Percentiles rank a stretch among this genome's conserved stretches.
Conservation (phyloP, 148 eudicot species). For the Diospyros kaki region DNA sequence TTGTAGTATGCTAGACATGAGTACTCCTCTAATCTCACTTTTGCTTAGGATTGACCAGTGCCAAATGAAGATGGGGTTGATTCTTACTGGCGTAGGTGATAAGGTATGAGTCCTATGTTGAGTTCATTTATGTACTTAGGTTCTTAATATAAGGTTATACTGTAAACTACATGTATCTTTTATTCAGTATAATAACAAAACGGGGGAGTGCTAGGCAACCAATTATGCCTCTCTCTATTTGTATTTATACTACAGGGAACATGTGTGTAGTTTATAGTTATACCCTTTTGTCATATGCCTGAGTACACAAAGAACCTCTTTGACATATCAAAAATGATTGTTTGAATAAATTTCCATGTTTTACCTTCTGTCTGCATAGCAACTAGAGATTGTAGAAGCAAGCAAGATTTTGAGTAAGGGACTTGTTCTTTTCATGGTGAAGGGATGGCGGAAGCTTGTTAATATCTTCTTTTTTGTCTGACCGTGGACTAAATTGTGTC, state of each 20-base stretch:
- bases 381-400: not conserved
- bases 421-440: not conserved
- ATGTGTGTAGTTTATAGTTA: too few species aligned
- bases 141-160: too few species aligned
- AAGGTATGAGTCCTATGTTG: conserved; percentile 43
- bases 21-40: conserved; percentile 17
- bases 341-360: not conserved
- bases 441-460: not conserved
- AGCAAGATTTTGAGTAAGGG: not conserved
- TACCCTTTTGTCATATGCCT: too few species aligned
- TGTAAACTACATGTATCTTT: too few species aligned
- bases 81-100: conserved; percentile 81
- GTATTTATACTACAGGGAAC: too few species aligned
- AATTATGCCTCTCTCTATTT: not conserved
- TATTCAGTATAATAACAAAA: too few species aligned
- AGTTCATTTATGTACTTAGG: too few species aligned
- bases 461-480: not conserved
- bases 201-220: too few species aligned
- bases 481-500: not conserved
- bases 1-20: not conserved
- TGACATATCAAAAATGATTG: not conserved
- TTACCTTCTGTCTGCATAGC: not conserved
- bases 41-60: conserved; percentile 59
- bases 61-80: conserved; percentile 76
- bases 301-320: too few species aligned